Evolutionary conservation across 345 rosid genomes (phyloP), one percentile per base, ranked within the genome.

Genomic region (Raphanus raphanistrum): DNA sequence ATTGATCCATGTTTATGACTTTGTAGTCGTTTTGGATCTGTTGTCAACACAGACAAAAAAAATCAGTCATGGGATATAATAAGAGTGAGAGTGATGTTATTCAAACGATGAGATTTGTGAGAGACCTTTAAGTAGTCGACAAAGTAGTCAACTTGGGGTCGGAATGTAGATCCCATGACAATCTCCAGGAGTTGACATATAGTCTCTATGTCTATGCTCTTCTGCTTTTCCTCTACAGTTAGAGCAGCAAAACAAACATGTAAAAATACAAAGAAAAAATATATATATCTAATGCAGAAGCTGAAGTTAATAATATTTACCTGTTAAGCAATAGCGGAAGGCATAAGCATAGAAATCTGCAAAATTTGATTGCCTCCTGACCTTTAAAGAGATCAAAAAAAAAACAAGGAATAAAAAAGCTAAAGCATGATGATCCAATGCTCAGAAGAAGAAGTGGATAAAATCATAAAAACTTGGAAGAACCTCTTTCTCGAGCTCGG

Each of bases 1-100:
- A 95, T 79, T 95, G 99, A 60, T 95, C 99, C 92, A 84, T 79
- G 86, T 92, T 95, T 82, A 95, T 84, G 69, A 91, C 99, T 87
- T 91, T 95, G 81, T 92, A 95, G 83, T 95, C 99, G 4, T 80
- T 88, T 64, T 95, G 99, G 68, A 88, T 80, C 99, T 92, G 89
- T 79, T 17, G 76, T 43, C 76, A 66, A 78, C 21, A 21, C 21
- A 59, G 43, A 48, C 54, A 52, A 50, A 71, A 1, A 45, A 0
- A 52, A 26, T 0, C 55, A 62, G 2, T 5, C 54, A 27, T 48
- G 52, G 5, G 52, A 4, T 69, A 21, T 54, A 7, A 21, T 54
- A 10, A 74, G 17, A 2, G 8, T 36, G 52, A 5, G 54, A 13
- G 29, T n/a, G 5, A 17, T 26, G 33, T 11, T 11, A 35, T 28